Base-by-base conservation (phyloP, 176 grass and related monocot species). In the Typha latifolia region DNA sequence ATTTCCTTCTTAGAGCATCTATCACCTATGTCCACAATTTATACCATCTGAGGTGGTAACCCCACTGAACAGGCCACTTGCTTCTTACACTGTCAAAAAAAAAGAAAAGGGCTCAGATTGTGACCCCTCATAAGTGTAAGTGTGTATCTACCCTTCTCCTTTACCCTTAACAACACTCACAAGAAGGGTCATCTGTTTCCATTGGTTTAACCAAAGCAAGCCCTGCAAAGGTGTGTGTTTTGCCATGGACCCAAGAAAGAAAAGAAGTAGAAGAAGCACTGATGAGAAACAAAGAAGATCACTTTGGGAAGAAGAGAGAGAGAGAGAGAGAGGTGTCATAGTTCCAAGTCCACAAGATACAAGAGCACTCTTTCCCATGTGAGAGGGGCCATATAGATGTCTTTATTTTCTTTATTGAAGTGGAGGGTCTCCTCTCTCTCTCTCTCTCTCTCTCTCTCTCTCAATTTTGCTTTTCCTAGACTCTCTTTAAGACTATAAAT, bases 291-390 rank as follows among this genome's bases (percentile, higher is more conserved):
- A 83, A 83, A 78, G 74, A 68, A 68, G 69, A 66, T 67, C 69
- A 74, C 81, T 84, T 84, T 78, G 55, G 55, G 66, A 84, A 78
- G 59, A 77, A 74, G 57, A 64, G 69, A 49, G 50, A 51, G 3
- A 67, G 37, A 47, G 55, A 29, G 51, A 72, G 59, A 63, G 32
- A 62, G 37, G 37, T 43, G 6, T 43, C 8, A 6, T 43, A 43
- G 63, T 34, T 52, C 27, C 31, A 55, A 67, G 59, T 78, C 37
- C 48, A 74, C 48, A 78, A 47, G 66, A 74, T 78, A 84, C 75
- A 84, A 78, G 51, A 77, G 81, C 81, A 20, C 75, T 79, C 81
- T 84, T 84, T 79, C 75, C 81, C 64, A 84, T 84, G 81, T 74
- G 81, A 71, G 27, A 64, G 69, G 64, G 73, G 49, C 34, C 73